A percentile compares a stretch with the other conserved stretches of the same genome.
Conservation (phyloP, 192 early-diverging fungal genomes). For the Gonapodya prolifera region DNA sequence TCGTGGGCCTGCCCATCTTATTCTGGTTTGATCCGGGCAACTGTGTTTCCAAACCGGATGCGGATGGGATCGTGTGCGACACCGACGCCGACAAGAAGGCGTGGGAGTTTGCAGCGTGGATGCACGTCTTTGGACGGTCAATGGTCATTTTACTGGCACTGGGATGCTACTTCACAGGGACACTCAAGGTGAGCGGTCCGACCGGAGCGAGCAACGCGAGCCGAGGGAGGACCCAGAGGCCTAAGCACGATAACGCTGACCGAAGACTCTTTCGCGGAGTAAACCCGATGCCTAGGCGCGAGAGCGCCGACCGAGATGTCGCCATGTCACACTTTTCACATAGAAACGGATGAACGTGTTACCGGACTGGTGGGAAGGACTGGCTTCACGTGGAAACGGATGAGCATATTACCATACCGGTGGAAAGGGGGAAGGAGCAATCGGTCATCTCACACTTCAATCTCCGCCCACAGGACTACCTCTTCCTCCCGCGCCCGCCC, state of each 20-base stretch:
- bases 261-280: no score
- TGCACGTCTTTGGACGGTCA: slow-evolving; percentile 1
- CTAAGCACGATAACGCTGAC: no score
- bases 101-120: slow-evolving; percentile 19
- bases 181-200: slow-evolving; percentile 40
- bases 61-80: background rate
- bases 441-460: no score
- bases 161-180: slow-evolving; percentile 45
- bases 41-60: background rate
- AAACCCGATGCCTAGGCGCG: no score
- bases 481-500: slow-evolving; percentile 73
- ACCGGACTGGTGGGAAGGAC: no score
- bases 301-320: background rate
- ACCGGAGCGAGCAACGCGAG: no score
- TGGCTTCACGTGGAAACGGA: no score
- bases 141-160: slow-evolving; percentile 22
- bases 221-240: no score
- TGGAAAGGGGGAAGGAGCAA: no score
- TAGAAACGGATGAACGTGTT: no score
- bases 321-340: background rate
- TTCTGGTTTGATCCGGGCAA: slow-evolving; percentile 66
- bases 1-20: slow-evolving; percentile 62
- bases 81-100: slow-evolving; percentile 22
- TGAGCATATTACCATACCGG: no score
- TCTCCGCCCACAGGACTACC: slow-evolving; percentile 76